Evolutionary conservation across 768 basidiomycete genomes (phyloP).

Genomic region (Dentipellis fragilis): DNA sequence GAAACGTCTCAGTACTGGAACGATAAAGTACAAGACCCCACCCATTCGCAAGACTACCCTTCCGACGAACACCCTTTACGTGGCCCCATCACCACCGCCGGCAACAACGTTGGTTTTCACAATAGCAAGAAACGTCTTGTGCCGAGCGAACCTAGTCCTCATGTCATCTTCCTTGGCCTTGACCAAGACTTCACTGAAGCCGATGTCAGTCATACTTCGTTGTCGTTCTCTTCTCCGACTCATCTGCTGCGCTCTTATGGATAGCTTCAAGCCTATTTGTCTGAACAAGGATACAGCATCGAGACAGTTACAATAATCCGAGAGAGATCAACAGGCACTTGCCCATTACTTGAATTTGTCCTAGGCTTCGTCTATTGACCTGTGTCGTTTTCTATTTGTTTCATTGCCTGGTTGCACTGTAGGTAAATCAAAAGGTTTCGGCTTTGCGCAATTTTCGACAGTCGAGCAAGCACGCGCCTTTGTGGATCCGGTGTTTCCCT

Average conservation of each 20-base stretch:
- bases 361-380: conserved; percentile 59
- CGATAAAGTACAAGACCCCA: conserved; percentile 29
- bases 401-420: conserved; percentile 14
- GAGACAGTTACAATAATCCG: conserved; percentile 92
- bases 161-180: conserved; percentile 92
- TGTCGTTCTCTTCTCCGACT: conserved; percentile 19
- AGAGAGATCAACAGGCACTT: conserved; percentile 94
- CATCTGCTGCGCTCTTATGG: conserved; percentile 17
- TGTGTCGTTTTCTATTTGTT: conserved; percentile 32
- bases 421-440: conserved; percentile 94
- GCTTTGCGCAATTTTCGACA: conserved; percentile 88
- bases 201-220: conserved; percentile 58
- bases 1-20: conserved; percentile 40
- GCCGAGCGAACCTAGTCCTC: conserved; percentile 80
- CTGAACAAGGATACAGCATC: conserved; percentile 60
- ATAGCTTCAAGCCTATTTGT: conserved; percentile 75
- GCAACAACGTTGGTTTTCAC: conserved; percentile 3
- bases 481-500: conserved; percentile 84
- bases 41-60: conserved; percentile 23
- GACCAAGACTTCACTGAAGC: conserved; percentile 89
- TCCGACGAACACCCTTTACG: conserved; percentile 41
- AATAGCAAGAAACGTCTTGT: conserved; percentile 63
- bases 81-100: conserved; percentile 27
- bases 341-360: conserved; percentile 65
- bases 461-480: conserved; percentile 85